Conservation (phyloP, 345 rosid genomes). For the Syzygium grande region DNA sequence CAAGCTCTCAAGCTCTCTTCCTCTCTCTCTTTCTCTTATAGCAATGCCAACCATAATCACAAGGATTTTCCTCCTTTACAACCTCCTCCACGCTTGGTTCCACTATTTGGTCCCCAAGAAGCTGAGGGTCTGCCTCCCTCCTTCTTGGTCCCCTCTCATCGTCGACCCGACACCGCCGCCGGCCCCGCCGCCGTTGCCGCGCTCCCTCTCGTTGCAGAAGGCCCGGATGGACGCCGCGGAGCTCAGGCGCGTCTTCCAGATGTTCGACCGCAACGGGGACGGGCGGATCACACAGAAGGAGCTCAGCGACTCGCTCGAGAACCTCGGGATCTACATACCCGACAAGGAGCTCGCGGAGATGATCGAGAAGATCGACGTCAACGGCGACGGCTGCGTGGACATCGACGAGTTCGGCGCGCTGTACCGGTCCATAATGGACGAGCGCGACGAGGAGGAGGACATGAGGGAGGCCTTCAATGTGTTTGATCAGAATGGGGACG, state of each 20-base stretch:
- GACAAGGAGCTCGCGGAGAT: constrained; percentile 40
- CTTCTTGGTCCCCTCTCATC: constrained; percentile 17
- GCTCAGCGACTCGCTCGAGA: constrained; percentile 51
- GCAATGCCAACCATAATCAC: constrained; percentile 23
- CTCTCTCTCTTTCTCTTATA: background rate
- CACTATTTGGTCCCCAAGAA: constrained; percentile 46
- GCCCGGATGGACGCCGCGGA: constrained; percentile 43
- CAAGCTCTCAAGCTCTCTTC: background rate
- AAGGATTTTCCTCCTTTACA: constrained; percentile 42
- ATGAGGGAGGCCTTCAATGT: constrained; percentile 88
- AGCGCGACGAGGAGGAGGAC: constrained; percentile 52
- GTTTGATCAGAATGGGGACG: constrained; percentile 81
- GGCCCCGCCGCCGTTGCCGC: background rate
- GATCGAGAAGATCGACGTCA: constrained; percentile 10
- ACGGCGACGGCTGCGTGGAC: constrained; percentile 27
- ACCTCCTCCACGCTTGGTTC: constrained; percentile 29
- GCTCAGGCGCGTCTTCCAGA: constrained; percentile 59
- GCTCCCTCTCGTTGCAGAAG: background rate
- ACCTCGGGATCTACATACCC: constrained; percentile 60
- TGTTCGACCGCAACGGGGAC: constrained; percentile 79
- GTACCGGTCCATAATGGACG: constrained; percentile 48
- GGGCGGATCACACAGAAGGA: constrained; percentile 62
- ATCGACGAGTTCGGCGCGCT: constrained; percentile 63
- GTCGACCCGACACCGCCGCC: background rate
- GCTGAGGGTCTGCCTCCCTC: constrained; percentile 31